A percentile compares a stretch with the other conserved stretches of the same genome.
phyloP scores from a whole-genome alignment of 768 basidiomycete genomes.

The Mycena polygramma region DNA sequence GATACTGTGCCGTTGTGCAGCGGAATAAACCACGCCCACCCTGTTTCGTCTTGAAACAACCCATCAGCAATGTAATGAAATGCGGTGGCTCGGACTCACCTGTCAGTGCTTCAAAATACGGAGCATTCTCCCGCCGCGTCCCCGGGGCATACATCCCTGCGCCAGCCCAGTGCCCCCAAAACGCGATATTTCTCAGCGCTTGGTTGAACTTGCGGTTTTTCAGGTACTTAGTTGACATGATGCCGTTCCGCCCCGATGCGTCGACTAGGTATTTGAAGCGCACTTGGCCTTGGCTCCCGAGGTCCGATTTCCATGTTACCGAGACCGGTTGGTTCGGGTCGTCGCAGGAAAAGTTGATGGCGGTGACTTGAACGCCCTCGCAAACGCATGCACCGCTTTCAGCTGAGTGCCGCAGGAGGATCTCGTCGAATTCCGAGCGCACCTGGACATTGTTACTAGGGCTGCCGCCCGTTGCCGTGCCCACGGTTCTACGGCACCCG shows the following conservation, averaged over 20 bases:
- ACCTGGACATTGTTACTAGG: too few species aligned
- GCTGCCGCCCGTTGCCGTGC: too few species aligned
- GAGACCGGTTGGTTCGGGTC: conserved; percentile 46
- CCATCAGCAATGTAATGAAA: not conserved
- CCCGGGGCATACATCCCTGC: conserved; percentile 57
- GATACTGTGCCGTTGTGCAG: conserved; percentile 64
- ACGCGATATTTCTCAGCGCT: conserved; percentile 69
- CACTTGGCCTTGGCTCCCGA: conserved; percentile 55
- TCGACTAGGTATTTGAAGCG: conserved; percentile 75
- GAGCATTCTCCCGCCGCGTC: conserved; percentile 58
- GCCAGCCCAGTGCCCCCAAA: conserved; percentile 77
- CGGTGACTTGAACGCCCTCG: conserved; percentile 59
- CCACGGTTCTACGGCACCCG: too few species aligned
- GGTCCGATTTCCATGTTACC: conserved; percentile 53
- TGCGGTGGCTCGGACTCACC: conserved; percentile 49
- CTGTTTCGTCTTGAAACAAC: conserved; percentile 57
- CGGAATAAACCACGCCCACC: conserved; percentile 71
- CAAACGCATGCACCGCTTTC: conserved; percentile 62
- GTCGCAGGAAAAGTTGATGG: conserved; percentile 52
- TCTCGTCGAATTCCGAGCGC: conserved; percentile 68
- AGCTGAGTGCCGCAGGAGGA: conserved; percentile 68
- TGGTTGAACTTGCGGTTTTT: conserved; percentile 68
- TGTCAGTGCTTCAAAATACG: conserved; percentile 68
- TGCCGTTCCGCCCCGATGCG: conserved; percentile 69
- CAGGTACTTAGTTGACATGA: conserved; percentile 71